Evolutionary conservation across 2,329 filamentous ascomycete genomes (phyloP).

Genomic region (Triangularia setosa): DNA sequence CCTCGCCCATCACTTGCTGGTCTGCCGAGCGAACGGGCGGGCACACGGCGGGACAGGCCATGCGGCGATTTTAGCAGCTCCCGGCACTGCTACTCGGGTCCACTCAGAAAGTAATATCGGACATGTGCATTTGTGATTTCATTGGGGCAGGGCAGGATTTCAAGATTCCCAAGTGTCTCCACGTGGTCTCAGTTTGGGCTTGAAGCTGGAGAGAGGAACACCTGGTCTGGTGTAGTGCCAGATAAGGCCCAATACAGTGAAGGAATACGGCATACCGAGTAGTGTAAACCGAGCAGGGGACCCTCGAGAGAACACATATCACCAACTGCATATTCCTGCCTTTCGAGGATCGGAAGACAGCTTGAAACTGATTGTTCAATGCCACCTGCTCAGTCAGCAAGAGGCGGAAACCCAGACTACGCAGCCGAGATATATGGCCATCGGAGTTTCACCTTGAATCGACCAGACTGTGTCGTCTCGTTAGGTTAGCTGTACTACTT

Average conservation of each 20-base stretch:
- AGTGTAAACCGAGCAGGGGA: background rate
- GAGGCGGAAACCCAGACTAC: background rate
- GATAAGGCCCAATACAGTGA: background rate
- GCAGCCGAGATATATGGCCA: background rate
- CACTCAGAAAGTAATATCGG: background rate
- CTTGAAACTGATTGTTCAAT: background rate
- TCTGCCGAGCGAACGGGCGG: background rate
- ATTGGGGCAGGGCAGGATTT: background rate
- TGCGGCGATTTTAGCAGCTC: constrained; percentile 5
- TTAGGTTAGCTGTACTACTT: background rate
- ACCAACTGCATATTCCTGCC: background rate
- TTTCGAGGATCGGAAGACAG: background rate
- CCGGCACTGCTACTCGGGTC: constrained; percentile 6
- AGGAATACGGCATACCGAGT: background rate
- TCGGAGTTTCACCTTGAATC: background rate
- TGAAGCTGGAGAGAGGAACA: background rate
- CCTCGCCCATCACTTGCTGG: background rate
- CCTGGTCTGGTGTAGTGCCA: background rate
- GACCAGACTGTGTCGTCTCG: background rate
- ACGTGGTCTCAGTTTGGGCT: background rate
- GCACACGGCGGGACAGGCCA: background rate
- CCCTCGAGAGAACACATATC: background rate
- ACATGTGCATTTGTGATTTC: background rate
- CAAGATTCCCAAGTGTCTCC: background rate
- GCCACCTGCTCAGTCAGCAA: background rate